phyloP scores from a whole-genome alignment of 2,329 filamentous ascomycete species.

The Cladosporium sp. region DNA sequence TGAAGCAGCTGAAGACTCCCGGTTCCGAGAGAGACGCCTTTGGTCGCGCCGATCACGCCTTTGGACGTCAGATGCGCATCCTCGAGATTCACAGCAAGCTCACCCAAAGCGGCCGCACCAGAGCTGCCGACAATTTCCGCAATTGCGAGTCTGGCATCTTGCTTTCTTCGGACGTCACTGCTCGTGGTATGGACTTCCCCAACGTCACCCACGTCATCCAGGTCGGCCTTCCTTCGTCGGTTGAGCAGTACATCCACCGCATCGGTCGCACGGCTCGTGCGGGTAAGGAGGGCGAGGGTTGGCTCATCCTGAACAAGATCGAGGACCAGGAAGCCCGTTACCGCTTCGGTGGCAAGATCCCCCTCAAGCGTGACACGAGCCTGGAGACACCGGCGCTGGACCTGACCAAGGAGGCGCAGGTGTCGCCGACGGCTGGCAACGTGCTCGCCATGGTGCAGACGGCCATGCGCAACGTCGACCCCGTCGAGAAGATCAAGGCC shows the following conservation, averaged over 20 bases:
- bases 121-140: conserved; percentile 69
- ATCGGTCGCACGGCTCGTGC: conserved; percentile 58
- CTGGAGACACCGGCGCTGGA: conserved; percentile 50
- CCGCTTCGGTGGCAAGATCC: conserved; percentile 53
- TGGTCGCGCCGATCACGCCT: conserved; percentile 18
- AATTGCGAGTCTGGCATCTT: conserved; percentile 52
- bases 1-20: conserved; percentile 44
- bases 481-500: conserved; percentile 40
- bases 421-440: conserved; percentile 39
- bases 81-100: conserved; percentile 77
- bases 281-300: conserved; percentile 68
- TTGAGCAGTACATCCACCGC: conserved; percentile 50
- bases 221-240: conserved; percentile 41
- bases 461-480: conserved; percentile 43
- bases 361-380: conserved; percentile 53
- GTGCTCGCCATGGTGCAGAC: conserved; percentile 41
- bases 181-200: conserved; percentile 51
- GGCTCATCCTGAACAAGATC: conserved; percentile 57
- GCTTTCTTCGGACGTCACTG: conserved; percentile 49
- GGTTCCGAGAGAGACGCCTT: conserved; percentile 25
- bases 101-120: conserved; percentile 64
- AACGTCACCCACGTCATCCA: conserved; percentile 51
- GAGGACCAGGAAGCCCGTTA: conserved; percentile 49
- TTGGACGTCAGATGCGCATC: conserved; percentile 33
- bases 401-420: conserved; percentile 37